These are phyloP conservation scores for Mrakia blollopis DNA, from an alignment of 768 basidiomycete species.

Conservation along the genomic window DNA sequence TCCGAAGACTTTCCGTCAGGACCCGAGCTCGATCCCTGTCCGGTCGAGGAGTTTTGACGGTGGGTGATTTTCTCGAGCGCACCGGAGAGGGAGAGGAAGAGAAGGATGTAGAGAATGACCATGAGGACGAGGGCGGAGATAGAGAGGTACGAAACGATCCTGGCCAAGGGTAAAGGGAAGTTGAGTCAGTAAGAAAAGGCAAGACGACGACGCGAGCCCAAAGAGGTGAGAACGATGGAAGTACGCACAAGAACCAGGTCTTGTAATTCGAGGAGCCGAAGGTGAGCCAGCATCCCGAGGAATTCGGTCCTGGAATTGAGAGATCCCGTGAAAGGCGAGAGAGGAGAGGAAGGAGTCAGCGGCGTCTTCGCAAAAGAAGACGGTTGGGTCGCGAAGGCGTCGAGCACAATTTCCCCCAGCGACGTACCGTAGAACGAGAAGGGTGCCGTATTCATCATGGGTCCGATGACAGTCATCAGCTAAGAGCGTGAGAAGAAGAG, in stretches of 20 bases:
- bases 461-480: neutral
- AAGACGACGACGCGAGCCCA: neutral
- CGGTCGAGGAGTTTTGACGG: neutral
- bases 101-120: neutral
- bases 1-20: neutral
- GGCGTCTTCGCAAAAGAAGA: neutral
- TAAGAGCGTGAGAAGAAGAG: neutral
- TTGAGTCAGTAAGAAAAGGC: neutral
- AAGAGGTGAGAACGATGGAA: neutral
- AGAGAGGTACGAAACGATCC: neutral
- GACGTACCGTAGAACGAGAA: neutral
- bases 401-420: too few relatives aligned
- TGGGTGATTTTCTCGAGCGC: neutral
- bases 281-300: constrained; percentile 3
- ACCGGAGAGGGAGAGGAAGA: constrained; percentile 9
- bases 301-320: neutral
- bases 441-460: neutral
- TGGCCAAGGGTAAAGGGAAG: neutral
- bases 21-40: neutral
- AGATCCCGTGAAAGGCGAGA: neutral
- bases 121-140: neutral
- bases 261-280: neutral
- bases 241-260: neutral
- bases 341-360: neutral
- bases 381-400: too few relatives aligned